Evolutionary conservation across 2,329 filamentous ascomycete species (phyloP).

Genomic region (Claviceps paspali): DNA sequence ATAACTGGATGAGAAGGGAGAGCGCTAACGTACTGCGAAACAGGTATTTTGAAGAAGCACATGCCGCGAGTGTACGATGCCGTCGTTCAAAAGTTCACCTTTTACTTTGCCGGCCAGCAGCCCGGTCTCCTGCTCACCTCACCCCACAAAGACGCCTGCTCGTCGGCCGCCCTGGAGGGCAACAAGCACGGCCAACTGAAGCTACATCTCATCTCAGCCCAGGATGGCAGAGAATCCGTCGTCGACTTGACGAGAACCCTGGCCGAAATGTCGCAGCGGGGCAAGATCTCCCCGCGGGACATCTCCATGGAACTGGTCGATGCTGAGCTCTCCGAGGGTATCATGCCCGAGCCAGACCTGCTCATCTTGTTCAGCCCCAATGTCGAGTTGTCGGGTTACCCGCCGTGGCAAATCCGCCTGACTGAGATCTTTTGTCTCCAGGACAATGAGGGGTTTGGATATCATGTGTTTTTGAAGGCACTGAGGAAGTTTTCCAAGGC

Average conservation of each 20-base stretch:
- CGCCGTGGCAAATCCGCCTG: conserved; percentile 87
- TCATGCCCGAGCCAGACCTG: conserved; percentile 82
- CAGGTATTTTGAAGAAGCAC: conserved; percentile 79
- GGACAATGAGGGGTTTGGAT: conserved; percentile 73
- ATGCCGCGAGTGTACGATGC: conserved; percentile 71
- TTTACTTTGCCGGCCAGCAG: conserved; percentile 70
- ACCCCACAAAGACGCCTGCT: conserved; percentile 25
- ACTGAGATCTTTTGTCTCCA: conserved; percentile 80
- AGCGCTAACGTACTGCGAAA: no score
- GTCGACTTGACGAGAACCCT: conserved; percentile 92
- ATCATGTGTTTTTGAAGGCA: conserved; percentile 81
- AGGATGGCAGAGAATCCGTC: conserved; percentile 83
- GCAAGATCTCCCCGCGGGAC: conserved; percentile 66
- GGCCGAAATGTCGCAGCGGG: conserved; percentile 83
- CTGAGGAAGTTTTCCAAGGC: conserved; percentile 74
- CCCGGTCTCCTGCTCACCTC: conserved; percentile 48
- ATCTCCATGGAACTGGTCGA: conserved; percentile 79
- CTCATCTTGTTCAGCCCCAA: conserved; percentile 75
- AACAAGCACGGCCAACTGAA: conserved; percentile 28
- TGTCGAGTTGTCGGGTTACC: conserved; percentile 78
- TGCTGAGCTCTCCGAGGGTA: conserved; percentile 62
- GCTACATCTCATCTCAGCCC: conserved; percentile 68
- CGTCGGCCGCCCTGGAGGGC: conserved; percentile 13
- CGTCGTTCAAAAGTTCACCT: conserved; percentile 63
- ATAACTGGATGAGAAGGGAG: no score